Evolutionary conservation across 768 basidiomycete species (phyloP), one percentile per base, ranked within the genome.

Genomic region (Lactifluus echinatus): DNA sequence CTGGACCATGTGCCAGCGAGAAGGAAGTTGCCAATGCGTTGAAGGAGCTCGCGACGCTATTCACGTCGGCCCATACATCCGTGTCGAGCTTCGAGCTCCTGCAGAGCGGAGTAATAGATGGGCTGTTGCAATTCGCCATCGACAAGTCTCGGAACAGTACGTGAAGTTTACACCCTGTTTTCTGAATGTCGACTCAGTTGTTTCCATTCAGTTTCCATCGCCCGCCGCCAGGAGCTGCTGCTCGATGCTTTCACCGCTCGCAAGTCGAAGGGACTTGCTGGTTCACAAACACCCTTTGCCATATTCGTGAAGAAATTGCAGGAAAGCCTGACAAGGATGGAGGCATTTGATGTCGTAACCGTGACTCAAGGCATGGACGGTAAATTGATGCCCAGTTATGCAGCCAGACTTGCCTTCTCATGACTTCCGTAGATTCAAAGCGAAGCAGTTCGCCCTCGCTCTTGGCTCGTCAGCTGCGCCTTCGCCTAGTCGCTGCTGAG

Each of bases 61-160:
- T 99, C 67, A 73, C 84, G 1, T 83, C 83, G 12, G 80, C 85
- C 26, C 79, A 81, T 66, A 80, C 79, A 4, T 87, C 92, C 8
- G 82, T 98, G 4, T 97, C 93, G 2, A 96, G 93, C 70, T 99
- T 98, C 63, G 96, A 99, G 72, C 71, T 98, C 46, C 73, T 97
- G 55, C 89, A 97, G 68, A 95, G 92, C 66, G 96, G 95, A 2
- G 80, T 96, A 4, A 87, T 97, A 2, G 93, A 94, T 63, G 85
- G 84, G 12, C 68, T 98, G 53, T 76, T 98, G 52, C 81, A 80
- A 53, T 92, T 92, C 70, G 82, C 91, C 4, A 88, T 86, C 3
- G 83, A 87, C 58, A 74, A 81, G 51, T 74, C 75, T 44, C 81
- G 84, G 44, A 72, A 71, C 53, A 77, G 87, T 87, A 64, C 59